A percentile compares a stretch with the other conserved stretches of the same genome.
These are phyloP conservation scores for Scolecobasidium constrictum DNA, from an alignment of 2,329 filamentous ascomycete genomes.

Conservation along the genomic window DNA sequence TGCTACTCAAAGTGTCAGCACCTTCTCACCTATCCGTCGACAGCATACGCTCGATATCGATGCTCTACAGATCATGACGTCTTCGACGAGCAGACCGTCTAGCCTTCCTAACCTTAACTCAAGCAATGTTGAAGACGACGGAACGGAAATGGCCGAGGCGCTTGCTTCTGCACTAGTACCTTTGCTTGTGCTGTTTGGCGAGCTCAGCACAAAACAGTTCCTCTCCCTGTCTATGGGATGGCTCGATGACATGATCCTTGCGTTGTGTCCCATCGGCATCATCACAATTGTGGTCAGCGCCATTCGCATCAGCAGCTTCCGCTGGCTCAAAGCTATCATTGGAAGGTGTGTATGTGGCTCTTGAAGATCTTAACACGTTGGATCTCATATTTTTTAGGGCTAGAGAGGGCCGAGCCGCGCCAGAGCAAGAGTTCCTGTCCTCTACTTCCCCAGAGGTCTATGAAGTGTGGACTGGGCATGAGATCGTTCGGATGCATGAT, in stretches of 20 bases:
- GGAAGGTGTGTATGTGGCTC: not conserved
- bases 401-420: not conserved
- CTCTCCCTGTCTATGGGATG: constrained; percentile 31
- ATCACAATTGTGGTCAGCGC: constrained; percentile 33
- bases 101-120: no score
- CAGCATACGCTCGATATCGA: no score
- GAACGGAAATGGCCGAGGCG: no score
- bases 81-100: no score
- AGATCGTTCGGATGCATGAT: not conserved
- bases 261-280: constrained; percentile 35
- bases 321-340: constrained; percentile 22
- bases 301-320: constrained; percentile 34
- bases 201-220: constrained; percentile 37
- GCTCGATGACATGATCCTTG: constrained; percentile 36
- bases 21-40: no score
- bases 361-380: not conserved
- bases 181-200: constrained; percentile 32
- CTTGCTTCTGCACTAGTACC: no score
- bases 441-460: not conserved
- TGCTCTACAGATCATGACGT: no score
- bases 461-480: not conserved
- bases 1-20: no score
- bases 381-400: not conserved
- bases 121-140: no score
- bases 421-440: not conserved